Conservation (phyloP, 2,329 filamentous ascomycete species). For the Talaromyces pinophilus region DNA sequence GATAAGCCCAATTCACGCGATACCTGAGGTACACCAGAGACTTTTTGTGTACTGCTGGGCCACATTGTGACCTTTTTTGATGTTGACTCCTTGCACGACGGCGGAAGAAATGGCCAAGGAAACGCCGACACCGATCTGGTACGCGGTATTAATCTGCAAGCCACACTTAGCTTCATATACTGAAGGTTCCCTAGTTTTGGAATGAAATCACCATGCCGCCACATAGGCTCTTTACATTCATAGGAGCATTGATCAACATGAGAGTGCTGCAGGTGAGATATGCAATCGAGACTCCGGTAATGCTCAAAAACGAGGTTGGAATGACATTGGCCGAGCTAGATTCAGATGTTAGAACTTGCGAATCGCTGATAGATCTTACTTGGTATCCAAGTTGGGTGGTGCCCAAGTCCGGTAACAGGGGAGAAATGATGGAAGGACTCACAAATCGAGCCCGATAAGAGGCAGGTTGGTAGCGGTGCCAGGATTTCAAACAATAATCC, state of each 20-base stretch:
- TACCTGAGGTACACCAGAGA: background rate
- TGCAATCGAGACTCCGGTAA: slow-evolving; percentile 44
- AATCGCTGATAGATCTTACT: background rate
- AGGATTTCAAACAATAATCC: background rate
- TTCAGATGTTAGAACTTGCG: background rate
- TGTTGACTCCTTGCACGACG: background rate
- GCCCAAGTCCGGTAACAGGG: background rate
- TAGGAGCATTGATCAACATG: slow-evolving; percentile 34
- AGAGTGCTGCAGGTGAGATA: slow-evolving; percentile 48
- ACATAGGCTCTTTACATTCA: background rate
- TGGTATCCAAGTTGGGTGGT: background rate
- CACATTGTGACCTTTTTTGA: background rate
- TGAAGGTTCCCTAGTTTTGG: background rate
- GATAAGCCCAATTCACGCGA: background rate
- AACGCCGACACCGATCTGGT: background rate
- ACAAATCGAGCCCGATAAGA: background rate
- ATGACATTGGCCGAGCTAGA: slow-evolving; percentile 44
- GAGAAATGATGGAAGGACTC: background rate
- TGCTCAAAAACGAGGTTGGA: slow-evolving; percentile 43
- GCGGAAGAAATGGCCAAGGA: background rate
- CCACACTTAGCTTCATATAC: background rate
- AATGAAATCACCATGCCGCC: background rate
- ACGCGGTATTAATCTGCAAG: background rate
- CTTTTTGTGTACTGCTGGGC: background rate
- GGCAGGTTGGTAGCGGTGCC: background rate